phyloP scores from a whole-genome alignment of 108 stramenopile species.

The Nitzschia inconspicua region DNA sequence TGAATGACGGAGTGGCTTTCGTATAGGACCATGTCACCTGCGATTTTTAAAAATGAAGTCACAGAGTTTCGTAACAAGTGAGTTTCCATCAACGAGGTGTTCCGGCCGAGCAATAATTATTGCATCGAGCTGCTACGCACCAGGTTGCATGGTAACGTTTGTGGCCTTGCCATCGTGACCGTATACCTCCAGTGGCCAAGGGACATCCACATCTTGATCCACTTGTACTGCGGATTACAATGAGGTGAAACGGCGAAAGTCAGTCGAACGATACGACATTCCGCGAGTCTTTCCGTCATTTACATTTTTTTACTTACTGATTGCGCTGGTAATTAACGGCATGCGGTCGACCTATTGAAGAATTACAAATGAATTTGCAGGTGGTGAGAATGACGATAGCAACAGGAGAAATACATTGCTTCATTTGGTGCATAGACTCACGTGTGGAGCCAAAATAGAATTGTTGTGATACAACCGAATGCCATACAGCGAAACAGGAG shows the following conservation, averaged over 20 bases:
- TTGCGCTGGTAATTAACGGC: conserved; percentile 80
- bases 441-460: conserved; percentile 80
- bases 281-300: too few species aligned
- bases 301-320: conserved; percentile 85
- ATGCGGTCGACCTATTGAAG: conserved; percentile 86
- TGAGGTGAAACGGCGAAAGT: too few species aligned
- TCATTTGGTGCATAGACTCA: too few species aligned
- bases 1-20: conserved; percentile 89
- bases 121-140: too few species aligned
- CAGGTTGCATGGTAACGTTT: conserved; percentile 94
- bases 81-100: too few species aligned
- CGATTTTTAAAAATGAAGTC: too few species aligned
- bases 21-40: conserved; percentile 90
- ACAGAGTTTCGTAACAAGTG: not conserved
- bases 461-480: conserved; percentile 73
- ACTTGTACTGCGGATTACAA: conserved; percentile 39
- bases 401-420: too few species aligned
- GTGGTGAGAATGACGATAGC: too few species aligned
- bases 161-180: conserved; percentile 80
- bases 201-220: conserved; percentile 80
- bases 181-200: conserved; percentile 84
- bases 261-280: too few species aligned
- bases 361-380: too few species aligned
- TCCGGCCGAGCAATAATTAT: too few species aligned
- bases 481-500: conserved; percentile 79